phyloP scores from a whole-genome alignment of 1,284 basidiomycete genomes.

The Sporisorium reilianum region DNA sequence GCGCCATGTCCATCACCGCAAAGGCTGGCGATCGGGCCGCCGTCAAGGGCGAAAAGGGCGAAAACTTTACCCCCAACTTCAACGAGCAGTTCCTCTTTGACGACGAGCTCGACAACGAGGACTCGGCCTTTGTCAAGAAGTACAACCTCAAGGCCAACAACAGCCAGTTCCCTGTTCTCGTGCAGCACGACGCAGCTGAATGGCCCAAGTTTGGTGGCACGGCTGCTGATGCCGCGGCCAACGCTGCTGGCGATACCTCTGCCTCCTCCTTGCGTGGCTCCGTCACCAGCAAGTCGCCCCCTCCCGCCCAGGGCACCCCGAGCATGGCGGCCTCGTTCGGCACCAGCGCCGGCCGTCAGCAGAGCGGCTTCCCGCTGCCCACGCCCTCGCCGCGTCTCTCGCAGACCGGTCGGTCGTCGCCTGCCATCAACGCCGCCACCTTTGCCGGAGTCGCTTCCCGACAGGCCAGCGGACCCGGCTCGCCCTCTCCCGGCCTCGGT shows the following conservation, averaged over 20 bases:
- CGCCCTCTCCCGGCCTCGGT: slow-evolving; percentile 39
- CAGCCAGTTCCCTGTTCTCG: slow-evolving; percentile 76
- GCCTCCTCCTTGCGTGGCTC: slow-evolving; percentile 29
- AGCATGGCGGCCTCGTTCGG: slow-evolving; percentile 44
- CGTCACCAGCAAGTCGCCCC: slow-evolving; percentile 67
- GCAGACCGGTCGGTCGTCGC: slow-evolving; percentile 44
- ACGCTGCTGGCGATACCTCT: slow-evolving; percentile 15
- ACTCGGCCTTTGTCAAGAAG: slow-evolving; percentile 67
- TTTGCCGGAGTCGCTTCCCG: slow-evolving; percentile 35
- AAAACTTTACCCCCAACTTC: slow-evolving; percentile 60
- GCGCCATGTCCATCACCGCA: slow-evolving; percentile 31
- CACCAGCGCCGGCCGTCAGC: slow-evolving; percentile 36
- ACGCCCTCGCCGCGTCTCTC: slow-evolving; percentile 45
- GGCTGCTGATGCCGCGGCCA: slow-evolving; percentile 4
- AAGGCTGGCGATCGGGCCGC: slow-evolving; percentile 3
- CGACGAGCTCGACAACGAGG: slow-evolving; percentile 66
- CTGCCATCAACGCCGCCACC: slow-evolving; percentile 41
- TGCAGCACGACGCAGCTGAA: slow-evolving; percentile 77
- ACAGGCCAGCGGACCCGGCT: slow-evolving; percentile 43
- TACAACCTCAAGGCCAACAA: slow-evolving; percentile 66
- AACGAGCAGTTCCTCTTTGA: slow-evolving; percentile 67
- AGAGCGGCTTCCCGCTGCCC: slow-evolving; percentile 38
- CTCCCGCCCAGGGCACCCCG: slow-evolving; percentile 69
- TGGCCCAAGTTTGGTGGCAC: slow-evolving; percentile 88
- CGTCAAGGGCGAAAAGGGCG: slow-evolving; percentile 19